Base-by-base conservation (phyloP, 2,329 filamentous ascomycete species). In the Cercospora sp. region DNA sequence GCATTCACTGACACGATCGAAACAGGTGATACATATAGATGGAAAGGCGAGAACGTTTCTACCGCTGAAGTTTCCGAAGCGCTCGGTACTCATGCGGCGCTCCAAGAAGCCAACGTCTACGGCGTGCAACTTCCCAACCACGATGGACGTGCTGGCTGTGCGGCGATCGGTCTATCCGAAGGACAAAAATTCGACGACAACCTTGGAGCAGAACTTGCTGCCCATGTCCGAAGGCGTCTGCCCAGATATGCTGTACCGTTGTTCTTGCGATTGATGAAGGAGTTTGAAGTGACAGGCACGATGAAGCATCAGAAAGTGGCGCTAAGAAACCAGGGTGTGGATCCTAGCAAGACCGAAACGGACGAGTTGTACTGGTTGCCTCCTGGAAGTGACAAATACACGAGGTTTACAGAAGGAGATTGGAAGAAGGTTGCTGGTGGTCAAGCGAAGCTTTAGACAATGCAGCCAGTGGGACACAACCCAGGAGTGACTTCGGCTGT, bases 221-320 rank as follows among this genome's bases (percentile, higher is more conserved):
- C 80, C 0, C 89, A 93, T 73, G 86, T 86, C 0, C 76, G 81
- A 13, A 78, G 79, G 6, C 82, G 82, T 6, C 82, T 97, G 28
- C 93, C 93, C 0, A 85, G 84, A 60, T 96, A 91, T 75, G 92
- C 93, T 0, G 85, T 89, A 4, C 93, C 93, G 0, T 74, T 95
- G 0, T 97, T 97, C 80, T 77, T 97, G 59, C 85, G 93, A 12
- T 79, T 93, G 5, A 85, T 89, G 7, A 83, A 81, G 28, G 80
- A 85, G 57, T 79, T 88, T 72, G 87, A 90, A 74, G 84, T 88
- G 1, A 97, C 93, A 4, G 92, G 93, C 0, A 97, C 93, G 59
- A 91, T 93, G 75, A 97, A 97, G 84, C 91, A 96, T 81, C 90
- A 94, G 80, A 97, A 97, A 80, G 87, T 90, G 70, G 80, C 82